Percentiles rank a stretch among this genome's conserved stretches.
phyloP scores from a whole-genome alignment of 78 protist species.

The Dictyostelium capitatum region DNA sequence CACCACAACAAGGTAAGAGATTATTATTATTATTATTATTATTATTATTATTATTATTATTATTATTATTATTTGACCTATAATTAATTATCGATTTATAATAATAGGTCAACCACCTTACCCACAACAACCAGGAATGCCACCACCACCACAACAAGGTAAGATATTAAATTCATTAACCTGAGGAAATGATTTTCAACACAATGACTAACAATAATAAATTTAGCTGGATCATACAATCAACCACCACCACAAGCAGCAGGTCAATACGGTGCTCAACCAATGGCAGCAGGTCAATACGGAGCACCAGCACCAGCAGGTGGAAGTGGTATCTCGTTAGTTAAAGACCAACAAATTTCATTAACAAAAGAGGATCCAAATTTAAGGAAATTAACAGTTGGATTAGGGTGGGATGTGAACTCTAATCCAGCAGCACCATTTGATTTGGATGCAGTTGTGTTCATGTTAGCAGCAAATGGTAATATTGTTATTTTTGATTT shows the following conservation, averaged over 20 bases:
- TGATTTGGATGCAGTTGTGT: conserved; percentile 45
- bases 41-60: too few species aligned
- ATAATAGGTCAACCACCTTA: conserved; percentile 43
- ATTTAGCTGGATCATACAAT: conserved; percentile 22
- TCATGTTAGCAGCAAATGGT: conserved; percentile 32
- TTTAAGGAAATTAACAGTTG: conserved; percentile 8
- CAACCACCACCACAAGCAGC: conserved; percentile 25
- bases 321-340: conserved; percentile 20
- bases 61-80: too few species aligned
- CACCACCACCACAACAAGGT: conserved; percentile 12
- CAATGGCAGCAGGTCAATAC: conserved; percentile 1
- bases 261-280: conserved; percentile 1
- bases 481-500: too few species aligned
- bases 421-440: conserved; percentile 26
- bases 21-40: too few species aligned
- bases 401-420: conserved; percentile 59
- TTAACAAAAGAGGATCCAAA: conserved; percentile 47
- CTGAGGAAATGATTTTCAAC: too few species aligned
- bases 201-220: too few species aligned
- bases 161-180: too few species aligned
- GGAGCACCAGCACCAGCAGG: conserved; percentile 15
- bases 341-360: conserved; percentile 38
- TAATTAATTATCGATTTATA: too few species aligned
- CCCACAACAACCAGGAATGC: conserved; percentile 6
- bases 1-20: neutral